Conservation (phyloP, 2,329 filamentous ascomycete genomes). For the Polytolypa hystricis region DNA sequence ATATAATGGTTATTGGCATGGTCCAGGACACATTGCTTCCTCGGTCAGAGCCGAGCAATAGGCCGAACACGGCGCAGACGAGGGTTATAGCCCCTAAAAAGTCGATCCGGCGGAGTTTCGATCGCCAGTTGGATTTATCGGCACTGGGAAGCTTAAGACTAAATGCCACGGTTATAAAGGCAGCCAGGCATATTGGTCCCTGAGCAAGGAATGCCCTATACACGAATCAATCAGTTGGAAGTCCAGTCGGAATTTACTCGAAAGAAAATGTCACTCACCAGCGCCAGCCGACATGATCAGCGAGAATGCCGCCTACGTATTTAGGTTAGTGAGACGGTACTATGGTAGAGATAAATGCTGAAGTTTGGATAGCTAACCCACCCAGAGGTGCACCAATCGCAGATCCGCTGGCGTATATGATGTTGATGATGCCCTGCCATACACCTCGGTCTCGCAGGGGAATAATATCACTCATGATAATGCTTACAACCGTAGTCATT, state of each 20-base stretch:
- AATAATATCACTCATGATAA: slow-evolving; percentile 61
- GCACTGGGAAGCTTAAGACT: slow-evolving; percentile 50
- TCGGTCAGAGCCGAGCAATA: slow-evolving; percentile 60
- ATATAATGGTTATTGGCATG: slow-evolving; percentile 45
- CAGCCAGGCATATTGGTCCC: slow-evolving; percentile 55
- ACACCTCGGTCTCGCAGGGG: slow-evolving; percentile 57
- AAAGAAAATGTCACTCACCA: slow-evolving; percentile 39
- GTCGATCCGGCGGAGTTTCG: slow-evolving; percentile 58
- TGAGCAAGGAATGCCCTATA: slow-evolving; percentile 59
- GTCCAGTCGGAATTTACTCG: slow-evolving; percentile 8
- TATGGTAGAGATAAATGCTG: background rate
- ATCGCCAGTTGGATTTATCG: slow-evolving; percentile 51
- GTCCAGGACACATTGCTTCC: slow-evolving; percentile 63
- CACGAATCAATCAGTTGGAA: slow-evolving; percentile 5
- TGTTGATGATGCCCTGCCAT: slow-evolving; percentile 65
- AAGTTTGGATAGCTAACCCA: slow-evolving; percentile 4
- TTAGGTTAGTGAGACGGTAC: slow-evolving; percentile 10
- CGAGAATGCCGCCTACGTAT: slow-evolving; percentile 48
- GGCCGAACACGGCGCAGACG: slow-evolving; percentile 51
- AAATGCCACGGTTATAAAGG: slow-evolving; percentile 53
- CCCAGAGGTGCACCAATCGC: slow-evolving; percentile 59
- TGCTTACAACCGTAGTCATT: slow-evolving; percentile 58
- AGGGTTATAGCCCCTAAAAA: slow-evolving; percentile 60
- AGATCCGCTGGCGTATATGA: slow-evolving; percentile 59
- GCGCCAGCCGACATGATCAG: slow-evolving; percentile 63